These are phyloP conservation scores for Hypomyces rosellus DNA, from an alignment of 2,329 filamentous ascomycete genomes.

Conservation along the genomic window DNA sequence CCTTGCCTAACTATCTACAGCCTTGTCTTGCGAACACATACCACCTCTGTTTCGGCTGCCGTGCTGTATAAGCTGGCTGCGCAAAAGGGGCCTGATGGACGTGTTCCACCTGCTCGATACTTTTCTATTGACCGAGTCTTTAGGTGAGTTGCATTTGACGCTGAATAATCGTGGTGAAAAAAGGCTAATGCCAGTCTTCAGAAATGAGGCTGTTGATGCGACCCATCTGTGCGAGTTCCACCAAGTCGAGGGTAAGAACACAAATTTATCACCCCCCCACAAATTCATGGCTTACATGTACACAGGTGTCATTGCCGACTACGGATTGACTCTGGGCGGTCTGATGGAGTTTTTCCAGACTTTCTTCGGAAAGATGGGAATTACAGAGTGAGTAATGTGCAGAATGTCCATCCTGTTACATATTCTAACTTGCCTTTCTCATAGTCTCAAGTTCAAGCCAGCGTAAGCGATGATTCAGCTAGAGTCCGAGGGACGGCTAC, in stretches of 20 bases:
- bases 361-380: conserved; percentile 96
- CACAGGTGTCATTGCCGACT: conserved; percentile 79
- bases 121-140: conserved; percentile 99
- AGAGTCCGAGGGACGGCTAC: too few relatives aligned
- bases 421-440: background rate
- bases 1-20: conserved; percentile 1
- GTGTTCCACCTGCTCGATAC: conserved; percentile 70
- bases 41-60: conserved; percentile 83
- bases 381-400: conserved; percentile 39
- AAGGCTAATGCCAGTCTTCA: background rate
- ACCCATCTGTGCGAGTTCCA: conserved; percentile 98
- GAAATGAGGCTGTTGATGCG: conserved; percentile 90
- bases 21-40: conserved; percentile 91
- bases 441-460: conserved; percentile 80
- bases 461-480: conserved; percentile 37
- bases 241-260: conserved; percentile 75
- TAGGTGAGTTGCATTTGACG: conserved; percentile 35
- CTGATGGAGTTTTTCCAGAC: conserved; percentile 89
- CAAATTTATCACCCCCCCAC: background rate
- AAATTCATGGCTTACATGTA: background rate
- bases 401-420: background rate
- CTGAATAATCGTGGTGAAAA: background rate
- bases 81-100: conserved; percentile 65
- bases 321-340: conserved; percentile 83
- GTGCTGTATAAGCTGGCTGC: conserved; percentile 86